A percentile compares a stretch with the other conserved stretches of the same genome.
These are phyloP conservation scores for Coemansia asiatica DNA, from an alignment of 192 early-diverging fungal species.

Conservation along the genomic window DNA sequence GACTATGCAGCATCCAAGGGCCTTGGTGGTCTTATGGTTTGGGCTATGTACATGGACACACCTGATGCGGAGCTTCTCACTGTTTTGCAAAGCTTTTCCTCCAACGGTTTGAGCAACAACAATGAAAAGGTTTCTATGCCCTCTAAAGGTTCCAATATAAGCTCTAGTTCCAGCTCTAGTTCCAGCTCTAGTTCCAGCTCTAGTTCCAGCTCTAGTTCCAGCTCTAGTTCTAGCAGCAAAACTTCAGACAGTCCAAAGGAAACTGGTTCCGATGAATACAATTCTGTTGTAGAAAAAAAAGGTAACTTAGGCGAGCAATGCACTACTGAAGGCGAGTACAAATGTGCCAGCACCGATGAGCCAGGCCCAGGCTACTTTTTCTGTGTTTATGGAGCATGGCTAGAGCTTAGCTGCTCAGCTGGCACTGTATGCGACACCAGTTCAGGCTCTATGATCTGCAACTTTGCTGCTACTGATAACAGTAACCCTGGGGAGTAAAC, in stretches of 20 bases:
- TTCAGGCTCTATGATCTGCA: conserved; percentile 14
- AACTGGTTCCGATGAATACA: not conserved
- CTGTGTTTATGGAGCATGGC: conserved; percentile 19
- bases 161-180: not conserved
- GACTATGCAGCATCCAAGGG: conserved; percentile 57
- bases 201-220: not conserved
- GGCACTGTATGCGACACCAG: conserved; percentile 25
- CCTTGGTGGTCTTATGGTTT: conserved; percentile 63
- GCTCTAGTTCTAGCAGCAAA: not conserved
- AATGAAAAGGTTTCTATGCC: not conserved
- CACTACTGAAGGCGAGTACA: conserved; percentile 13
- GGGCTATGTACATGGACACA: conserved; percentile 31
- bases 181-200: not conserved
- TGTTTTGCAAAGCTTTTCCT: conserved; percentile 6
- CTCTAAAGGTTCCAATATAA: not conserved
- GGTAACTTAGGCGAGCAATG: conserved; percentile 4
- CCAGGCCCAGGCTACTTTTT: conserved; percentile 20
- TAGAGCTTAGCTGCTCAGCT: conserved; percentile 14
- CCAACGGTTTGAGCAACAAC: not conserved
- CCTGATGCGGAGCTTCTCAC: conserved; percentile 55
- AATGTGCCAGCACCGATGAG: conserved; percentile 19
- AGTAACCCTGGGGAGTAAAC: no score
- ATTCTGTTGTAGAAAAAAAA: not conserved
- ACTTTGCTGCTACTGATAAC: conserved; percentile 8
- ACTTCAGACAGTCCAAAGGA: not conserved